Percentiles rank a stretch among this genome's conserved stretches.
These are phyloP conservation scores for Leptographium wingfieldii DNA, from an alignment of 2,329 filamentous ascomycete genomes.

Conservation along the genomic window DNA sequence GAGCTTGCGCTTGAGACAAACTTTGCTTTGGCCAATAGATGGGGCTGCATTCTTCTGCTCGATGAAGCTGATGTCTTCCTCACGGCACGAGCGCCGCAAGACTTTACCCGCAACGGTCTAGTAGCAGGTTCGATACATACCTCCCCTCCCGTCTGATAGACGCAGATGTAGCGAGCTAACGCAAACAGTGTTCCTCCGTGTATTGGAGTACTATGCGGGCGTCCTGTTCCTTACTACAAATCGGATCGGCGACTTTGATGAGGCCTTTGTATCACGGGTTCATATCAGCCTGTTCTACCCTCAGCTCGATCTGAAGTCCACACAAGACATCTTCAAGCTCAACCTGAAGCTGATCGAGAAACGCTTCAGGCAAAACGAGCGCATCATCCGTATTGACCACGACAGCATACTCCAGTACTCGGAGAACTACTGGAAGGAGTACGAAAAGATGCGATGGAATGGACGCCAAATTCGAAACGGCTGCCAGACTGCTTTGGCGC, in stretches of 20 bases:
- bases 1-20: conserved; percentile 14
- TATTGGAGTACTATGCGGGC: conserved; percentile 12
- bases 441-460: conserved; percentile 17
- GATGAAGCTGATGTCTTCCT: conserved; percentile 18
- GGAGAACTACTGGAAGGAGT: conserved; percentile 7
- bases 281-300: conserved; percentile 25
- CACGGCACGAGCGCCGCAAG: background rate
- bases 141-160: background rate
- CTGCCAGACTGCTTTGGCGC: conserved; percentile 19
- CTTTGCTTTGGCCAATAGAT: conserved; percentile 14
- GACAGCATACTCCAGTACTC: conserved; percentile 13
- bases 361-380: conserved; percentile 8
- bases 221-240: conserved; percentile 15
- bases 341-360: conserved; percentile 15
- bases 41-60: conserved; percentile 18
- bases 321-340: conserved; percentile 16
- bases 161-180: background rate
- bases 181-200: conserved; percentile 9
- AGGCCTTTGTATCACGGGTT: conserved; percentile 23
- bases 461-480: conserved; percentile 22
- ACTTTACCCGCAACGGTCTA: conserved; percentile 10
- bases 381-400: conserved; percentile 13
- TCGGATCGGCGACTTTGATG: conserved; percentile 12
- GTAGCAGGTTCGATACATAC: conserved; percentile 5
- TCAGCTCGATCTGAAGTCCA: conserved; percentile 12